Conservation (phyloP, 331 rosid genomes). For the Ulmus americana region DNA sequence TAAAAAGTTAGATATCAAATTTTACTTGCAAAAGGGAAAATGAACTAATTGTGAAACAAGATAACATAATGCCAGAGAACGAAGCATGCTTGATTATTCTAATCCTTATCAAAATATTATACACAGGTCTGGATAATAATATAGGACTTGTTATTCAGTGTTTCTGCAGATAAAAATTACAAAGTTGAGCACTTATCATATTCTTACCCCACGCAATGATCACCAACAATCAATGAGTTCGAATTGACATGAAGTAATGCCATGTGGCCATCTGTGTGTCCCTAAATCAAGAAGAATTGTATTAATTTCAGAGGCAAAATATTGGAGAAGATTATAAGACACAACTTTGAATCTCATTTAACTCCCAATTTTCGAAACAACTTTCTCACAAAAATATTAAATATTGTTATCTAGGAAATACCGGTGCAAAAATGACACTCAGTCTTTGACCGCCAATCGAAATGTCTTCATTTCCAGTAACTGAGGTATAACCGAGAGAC, state of each 20-base stretch:
- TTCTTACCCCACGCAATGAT: slow-evolving; percentile 90
- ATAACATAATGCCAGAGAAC: too few relatives aligned
- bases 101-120: too few relatives aligned
- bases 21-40: too few relatives aligned
- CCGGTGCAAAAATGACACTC: slow-evolving; percentile 62
- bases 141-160: too few relatives aligned
- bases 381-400: background rate
- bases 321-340: background rate
- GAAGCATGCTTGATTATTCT: too few relatives aligned
- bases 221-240: slow-evolving; percentile 71
- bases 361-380: background rate
- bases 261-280: slow-evolving; percentile 96
- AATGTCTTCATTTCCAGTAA: slow-evolving; percentile 61
- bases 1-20: too few relatives aligned
- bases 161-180: too few relatives aligned
- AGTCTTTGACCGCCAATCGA: slow-evolving; percentile 61
- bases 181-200: slow-evolving; percentile 4
- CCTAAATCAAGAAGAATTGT: slow-evolving; percentile 38
- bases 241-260: slow-evolving; percentile 63
- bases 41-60: too few relatives aligned
- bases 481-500: slow-evolving; percentile 61
- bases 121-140: too few relatives aligned
- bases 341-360: too few relatives aligned
- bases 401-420: slow-evolving; percentile 22
- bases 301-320: slow-evolving; percentile 11